phyloP scores from a whole-genome alignment of 1,284 basidiomycete genomes.

The Fomes fomentarius region DNA sequence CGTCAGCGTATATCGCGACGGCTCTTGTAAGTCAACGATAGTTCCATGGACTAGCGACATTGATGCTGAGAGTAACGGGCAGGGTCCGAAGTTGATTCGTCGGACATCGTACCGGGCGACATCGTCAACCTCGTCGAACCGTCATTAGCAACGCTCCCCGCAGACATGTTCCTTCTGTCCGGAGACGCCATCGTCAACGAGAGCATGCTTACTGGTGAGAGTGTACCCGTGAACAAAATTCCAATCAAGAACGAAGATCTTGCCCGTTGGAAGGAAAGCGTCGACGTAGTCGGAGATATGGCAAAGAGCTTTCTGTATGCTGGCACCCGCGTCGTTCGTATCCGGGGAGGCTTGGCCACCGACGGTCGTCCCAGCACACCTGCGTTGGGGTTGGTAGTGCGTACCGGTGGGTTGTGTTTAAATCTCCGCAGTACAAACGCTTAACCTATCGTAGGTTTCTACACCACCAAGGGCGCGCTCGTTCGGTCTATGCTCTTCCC shows the following conservation, averaged over 20 bases:
- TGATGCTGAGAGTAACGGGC: too few relatives aligned
- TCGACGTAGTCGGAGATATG: conserved; percentile 71
- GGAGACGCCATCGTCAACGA: conserved; percentile 99
- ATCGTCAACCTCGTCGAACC: conserved; percentile 87
- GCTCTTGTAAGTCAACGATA: conserved; percentile 64
- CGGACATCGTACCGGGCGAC: conserved; percentile 90
- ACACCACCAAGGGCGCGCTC: conserved; percentile 96
- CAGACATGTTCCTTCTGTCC: conserved; percentile 90
- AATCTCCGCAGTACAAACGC: neutral
- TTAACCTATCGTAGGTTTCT: conserved; percentile 67
- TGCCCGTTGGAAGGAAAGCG: conserved; percentile 67
- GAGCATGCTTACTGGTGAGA: conserved; percentile 98
- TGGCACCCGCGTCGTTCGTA: conserved; percentile 91
- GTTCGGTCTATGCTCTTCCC: conserved; percentile 99
- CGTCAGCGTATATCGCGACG: conserved; percentile 75
- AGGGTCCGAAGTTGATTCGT: conserved; percentile 81
- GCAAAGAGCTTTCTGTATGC: conserved; percentile 90
- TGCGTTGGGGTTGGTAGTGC: conserved; percentile 88
- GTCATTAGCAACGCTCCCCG: conserved; percentile 80
- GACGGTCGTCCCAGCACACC: conserved; percentile 61
- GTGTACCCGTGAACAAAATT: conserved; percentile 89
- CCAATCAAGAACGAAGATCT: conserved; percentile 79
- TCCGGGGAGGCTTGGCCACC: conserved; percentile 69
- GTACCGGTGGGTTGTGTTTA: conserved; percentile 67
- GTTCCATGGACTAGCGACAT: too few relatives aligned